Percentiles rank a stretch among this genome's conserved stretches.
Conservation (phyloP, 805 yeast genomes). For the Limtongia smithiae region DNA sequence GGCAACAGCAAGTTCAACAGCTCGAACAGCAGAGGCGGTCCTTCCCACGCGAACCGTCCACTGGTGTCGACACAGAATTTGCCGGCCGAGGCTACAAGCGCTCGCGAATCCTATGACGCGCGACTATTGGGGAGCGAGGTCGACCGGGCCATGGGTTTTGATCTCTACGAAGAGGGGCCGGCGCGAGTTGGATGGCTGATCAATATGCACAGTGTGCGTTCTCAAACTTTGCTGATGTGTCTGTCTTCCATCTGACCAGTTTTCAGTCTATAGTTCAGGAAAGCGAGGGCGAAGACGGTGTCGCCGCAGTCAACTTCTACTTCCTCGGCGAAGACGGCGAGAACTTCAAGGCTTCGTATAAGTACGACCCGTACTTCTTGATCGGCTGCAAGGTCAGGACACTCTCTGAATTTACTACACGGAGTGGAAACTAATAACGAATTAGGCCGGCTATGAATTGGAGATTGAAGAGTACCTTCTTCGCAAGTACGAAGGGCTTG, state of each 20-base stretch:
- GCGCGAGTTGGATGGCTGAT: conserved; percentile 81
- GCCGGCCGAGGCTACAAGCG: conserved; percentile 12
- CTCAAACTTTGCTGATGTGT: not conserved
- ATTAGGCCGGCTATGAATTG: conserved; percentile 44
- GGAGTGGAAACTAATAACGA: not conserved
- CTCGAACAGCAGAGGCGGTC: not conserved
- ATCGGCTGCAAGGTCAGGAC: conserved; percentile 56
- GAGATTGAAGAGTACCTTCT: conserved; percentile 85
- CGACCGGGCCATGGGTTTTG: conserved; percentile 86
- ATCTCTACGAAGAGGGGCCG: conserved; percentile 69
- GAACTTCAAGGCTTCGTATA: conserved; percentile 78
- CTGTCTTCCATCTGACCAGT: not conserved
- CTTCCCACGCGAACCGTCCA: not conserved
- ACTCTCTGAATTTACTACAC: not conserved
- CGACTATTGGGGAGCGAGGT: conserved; percentile 48
- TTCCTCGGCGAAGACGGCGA: conserved; percentile 97
- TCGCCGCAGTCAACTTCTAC: conserved; percentile 89
- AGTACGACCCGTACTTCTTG: conserved; percentile 83
- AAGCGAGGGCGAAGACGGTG: conserved; percentile 58
- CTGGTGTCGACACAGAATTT: not conserved
- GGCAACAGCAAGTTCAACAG: not conserved
- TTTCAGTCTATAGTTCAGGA: conserved; percentile 45
- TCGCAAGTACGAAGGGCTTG: conserved; percentile 57
- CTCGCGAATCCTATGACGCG: conserved; percentile 2
- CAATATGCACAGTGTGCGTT: conserved; percentile 67